A percentile compares a stretch with the other conserved stretches of the same genome.
phyloP scores from a whole-genome alignment of 306 rosid genomes.

The Glycyrrhiza uralensis region DNA sequence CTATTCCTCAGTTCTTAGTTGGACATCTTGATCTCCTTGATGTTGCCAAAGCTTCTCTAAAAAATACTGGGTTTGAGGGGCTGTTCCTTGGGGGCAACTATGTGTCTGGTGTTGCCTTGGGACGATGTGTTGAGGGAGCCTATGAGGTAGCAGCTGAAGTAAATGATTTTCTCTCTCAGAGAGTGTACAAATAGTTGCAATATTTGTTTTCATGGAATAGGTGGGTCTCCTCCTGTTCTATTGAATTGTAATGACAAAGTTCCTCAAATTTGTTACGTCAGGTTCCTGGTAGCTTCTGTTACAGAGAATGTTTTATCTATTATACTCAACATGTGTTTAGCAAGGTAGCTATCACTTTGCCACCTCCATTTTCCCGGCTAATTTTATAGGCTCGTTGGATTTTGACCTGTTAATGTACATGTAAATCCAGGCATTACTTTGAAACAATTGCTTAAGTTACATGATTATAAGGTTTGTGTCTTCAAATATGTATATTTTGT shows the following conservation, averaged over 20 bases:
- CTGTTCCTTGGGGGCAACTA: constrained; percentile 90
- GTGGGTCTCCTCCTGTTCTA: neutral
- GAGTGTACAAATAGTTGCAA: constrained; percentile 46
- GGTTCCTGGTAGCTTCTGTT: constrained; percentile 20
- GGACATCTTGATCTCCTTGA: constrained; percentile 89
- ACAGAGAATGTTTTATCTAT: constrained; percentile 10
- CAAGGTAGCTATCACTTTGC: constrained; percentile 16
- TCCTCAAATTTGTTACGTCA: constrained; percentile 3
- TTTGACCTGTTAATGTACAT: neutral
- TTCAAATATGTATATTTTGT: neutral
- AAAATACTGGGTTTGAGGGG: constrained; percentile 60
- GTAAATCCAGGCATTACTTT: constrained; percentile 13
- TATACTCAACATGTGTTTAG: constrained; percentile 5
- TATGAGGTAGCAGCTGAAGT: constrained; percentile 80
- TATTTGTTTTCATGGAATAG: constrained; percentile 17
- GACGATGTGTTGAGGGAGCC: constrained; percentile 95
- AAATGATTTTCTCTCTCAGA: constrained; percentile 55
- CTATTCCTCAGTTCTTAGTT: constrained; percentile 91
- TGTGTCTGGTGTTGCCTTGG: constrained; percentile 90
- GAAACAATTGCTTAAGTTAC: neutral
- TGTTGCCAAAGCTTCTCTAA: constrained; percentile 63
- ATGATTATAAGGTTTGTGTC: neutral
- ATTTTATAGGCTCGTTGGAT: neutral
- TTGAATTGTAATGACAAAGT: constrained; percentile 13
- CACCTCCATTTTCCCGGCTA: neutral